These are phyloP conservation scores for Phellopilus nigrolimitatus DNA, from an alignment of 1,284 basidiomycete species.

Conservation along the genomic window DNA sequence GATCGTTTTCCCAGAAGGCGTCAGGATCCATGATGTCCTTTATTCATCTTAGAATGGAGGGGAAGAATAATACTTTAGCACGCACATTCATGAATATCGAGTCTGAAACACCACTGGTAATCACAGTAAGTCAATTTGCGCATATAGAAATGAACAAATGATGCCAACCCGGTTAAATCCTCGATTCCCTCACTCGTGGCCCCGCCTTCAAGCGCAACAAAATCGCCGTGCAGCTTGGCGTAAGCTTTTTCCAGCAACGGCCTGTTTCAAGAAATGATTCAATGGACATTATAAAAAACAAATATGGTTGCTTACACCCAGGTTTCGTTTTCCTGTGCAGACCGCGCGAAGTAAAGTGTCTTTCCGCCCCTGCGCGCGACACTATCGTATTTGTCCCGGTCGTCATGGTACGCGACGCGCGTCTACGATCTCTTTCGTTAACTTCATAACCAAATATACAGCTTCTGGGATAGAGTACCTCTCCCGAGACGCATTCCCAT, in stretches of 20 bases:
- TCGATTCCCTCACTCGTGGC: conserved; percentile 41
- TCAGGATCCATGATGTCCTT: conserved; percentile 28
- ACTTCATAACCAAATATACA: too few relatives aligned
- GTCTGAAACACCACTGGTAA: conserved; percentile 39
- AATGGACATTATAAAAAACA: neutral
- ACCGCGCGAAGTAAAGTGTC: conserved; percentile 46
- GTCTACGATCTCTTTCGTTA: too few relatives aligned
- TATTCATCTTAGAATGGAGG: conserved; percentile 19
- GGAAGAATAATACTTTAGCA: neutral
- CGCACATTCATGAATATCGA: conserved; percentile 35
- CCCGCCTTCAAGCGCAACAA: conserved; percentile 37
- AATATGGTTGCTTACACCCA: conserved; percentile 47
- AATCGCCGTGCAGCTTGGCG: conserved; percentile 49
- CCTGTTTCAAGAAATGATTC: conserved; percentile 18
- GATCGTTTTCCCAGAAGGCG: conserved; percentile 26
- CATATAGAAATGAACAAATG: neutral
- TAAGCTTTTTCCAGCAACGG: conserved; percentile 55
- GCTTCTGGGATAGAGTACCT: conserved; percentile 5
- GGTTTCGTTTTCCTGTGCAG: conserved; percentile 41
- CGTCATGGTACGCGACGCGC: conserved; percentile 41
- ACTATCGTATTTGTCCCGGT: conserved; percentile 41
- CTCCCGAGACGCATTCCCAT: conserved; percentile 40
- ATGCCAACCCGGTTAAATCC: conserved; percentile 42
- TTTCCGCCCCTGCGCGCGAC: conserved; percentile 44
- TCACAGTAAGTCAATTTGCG: neutral